Base-by-base conservation (phyloP, 108 stramenopile genomes). In the Seminavis robusta region DNA sequence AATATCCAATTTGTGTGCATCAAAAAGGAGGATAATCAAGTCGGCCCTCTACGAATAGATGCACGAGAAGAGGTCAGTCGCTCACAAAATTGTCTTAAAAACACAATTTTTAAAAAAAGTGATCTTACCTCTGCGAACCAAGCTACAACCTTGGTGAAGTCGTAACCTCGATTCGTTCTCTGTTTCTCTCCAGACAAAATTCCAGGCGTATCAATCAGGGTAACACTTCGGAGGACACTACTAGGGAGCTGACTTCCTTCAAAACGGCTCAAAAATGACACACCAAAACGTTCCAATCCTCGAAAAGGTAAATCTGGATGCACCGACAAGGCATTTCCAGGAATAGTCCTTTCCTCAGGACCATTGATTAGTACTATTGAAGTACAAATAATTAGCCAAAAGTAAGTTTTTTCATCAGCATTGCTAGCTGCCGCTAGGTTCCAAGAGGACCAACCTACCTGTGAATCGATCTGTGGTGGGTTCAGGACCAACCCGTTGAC, bases 1-100 rank as follows among this genome's bases (percentile, higher is more conserved):
- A 39, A 99, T 98, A 85, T 99, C 98, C 43, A 99, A 76, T 77
- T 99, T 99, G 88, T 98, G 97, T 0, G 98, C 97, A 79, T 99
- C 98, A 74, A 99, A 99, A 63, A 99, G 73, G 29, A 99, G 63
- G 16, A 99, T 72, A 41, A 99, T 98, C 37, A 97, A 67, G 69
- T 97, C 97, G 38, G 94, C 92, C 25, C 96, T 77, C 37, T 27
- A 33, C 24, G 15, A 19, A 10, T 4, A 29, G 39, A 17, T 27
- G 17, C n/a, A n/a, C n/a, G n/a, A n/a, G n/a, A n/a, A n/a, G n/a
- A n/a, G n/a, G n/a, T 41, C 24, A 19, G 30, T 52, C 33, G 9
- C 52, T 49, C 46, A 78, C 71, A 23, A 9, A 13, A 8, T n/a
- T n/a, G 7, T 4, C 43, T 36, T 5, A 26, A 58, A 45, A 45